A percentile compares a stretch with the other conserved stretches of the same genome.
Evolutionary conservation across 352 stramenopile genomes (phyloP).

Genomic region (Blastocystis hominis): DNA sequence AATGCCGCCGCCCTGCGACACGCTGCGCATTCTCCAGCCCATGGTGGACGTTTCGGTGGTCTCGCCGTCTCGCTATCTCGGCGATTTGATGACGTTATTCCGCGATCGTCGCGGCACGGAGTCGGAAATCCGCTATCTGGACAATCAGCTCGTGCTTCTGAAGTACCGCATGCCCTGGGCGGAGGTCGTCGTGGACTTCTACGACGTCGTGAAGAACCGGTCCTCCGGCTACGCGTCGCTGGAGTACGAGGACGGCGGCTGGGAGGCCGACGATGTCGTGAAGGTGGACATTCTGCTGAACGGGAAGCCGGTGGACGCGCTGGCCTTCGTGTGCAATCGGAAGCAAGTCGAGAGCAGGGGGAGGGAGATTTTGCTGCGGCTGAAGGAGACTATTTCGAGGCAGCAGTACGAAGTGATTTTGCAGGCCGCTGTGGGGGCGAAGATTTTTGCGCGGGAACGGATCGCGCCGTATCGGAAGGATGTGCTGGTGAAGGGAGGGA

Average conservation of each 20-base stretch:
- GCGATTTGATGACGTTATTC: constrained; percentile 82
- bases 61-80: constrained; percentile 83
- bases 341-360: constrained; percentile 72
- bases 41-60: constrained; percentile 91
- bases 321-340: constrained; percentile 89
- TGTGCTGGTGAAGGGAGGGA: constrained; percentile 80
- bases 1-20: not conserved
- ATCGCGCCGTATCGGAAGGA: constrained; percentile 91
- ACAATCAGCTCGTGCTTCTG: constrained; percentile 84
- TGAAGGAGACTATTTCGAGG: constrained; percentile 77
- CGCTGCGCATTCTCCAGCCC: constrained; percentile 70
- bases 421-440: constrained; percentile 84
- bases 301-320: constrained; percentile 74
- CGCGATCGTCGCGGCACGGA: constrained; percentile 71
- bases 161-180: constrained; percentile 88
- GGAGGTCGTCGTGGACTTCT: constrained; percentile 98
- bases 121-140: constrained; percentile 77
- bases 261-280: constrained; percentile 78
- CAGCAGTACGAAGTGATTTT: constrained; percentile 98
- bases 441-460: constrained; percentile 89
- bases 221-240: constrained; percentile 85
- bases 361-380: constrained; percentile 79
- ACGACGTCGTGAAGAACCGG: constrained; percentile 90
- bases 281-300: constrained; percentile 66
- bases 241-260: constrained; percentile 82